phyloP scores from a whole-genome alignment of 2,329 filamentous ascomycete species.

The Trichoderma sp. region DNA sequence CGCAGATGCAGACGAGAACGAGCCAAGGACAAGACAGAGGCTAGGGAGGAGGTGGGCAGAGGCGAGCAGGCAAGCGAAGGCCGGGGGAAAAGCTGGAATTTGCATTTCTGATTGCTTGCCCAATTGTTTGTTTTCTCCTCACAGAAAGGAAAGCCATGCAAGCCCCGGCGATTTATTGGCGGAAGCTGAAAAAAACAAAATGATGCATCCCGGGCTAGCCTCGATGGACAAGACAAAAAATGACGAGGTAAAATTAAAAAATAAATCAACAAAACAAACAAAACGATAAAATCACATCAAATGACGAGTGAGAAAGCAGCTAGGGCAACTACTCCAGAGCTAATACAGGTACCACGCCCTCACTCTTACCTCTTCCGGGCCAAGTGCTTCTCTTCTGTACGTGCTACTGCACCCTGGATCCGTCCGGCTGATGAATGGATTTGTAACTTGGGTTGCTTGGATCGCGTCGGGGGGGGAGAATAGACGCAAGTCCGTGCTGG shows the following conservation, averaged over 20 bases:
- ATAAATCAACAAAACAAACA: not conserved
- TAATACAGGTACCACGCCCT: constrained; percentile 3
- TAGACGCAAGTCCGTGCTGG: not conserved
- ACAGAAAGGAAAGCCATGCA: not conserved
- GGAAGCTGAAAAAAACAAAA: constrained; percentile 4
- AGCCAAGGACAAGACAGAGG: not conserved
- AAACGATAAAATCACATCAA: not conserved
- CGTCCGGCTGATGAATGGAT: not conserved
- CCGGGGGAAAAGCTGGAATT: not conserved
- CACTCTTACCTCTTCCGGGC: not conserved
- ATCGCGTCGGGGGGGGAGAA: not conserved
- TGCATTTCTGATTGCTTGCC: not conserved
- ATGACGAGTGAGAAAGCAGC: not conserved
- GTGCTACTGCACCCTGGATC: not conserved
- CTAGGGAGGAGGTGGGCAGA: not conserved
- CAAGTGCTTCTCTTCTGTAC: not conserved
- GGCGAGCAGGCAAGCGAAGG: not conserved
- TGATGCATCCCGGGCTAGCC: not conserved
- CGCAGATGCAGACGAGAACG: not conserved
- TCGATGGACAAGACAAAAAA: not conserved
- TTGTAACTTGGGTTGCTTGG: not conserved
- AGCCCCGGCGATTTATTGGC: not conserved
- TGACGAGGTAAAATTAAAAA: not conserved
- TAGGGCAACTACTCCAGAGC: constrained; percentile 3
- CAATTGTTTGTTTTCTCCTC: not conserved